Percentiles rank a stretch among this genome's conserved stretches.
Conservation (phyloP, 352 stramenopile genomes). For the Pythium brachiatum region DNA sequence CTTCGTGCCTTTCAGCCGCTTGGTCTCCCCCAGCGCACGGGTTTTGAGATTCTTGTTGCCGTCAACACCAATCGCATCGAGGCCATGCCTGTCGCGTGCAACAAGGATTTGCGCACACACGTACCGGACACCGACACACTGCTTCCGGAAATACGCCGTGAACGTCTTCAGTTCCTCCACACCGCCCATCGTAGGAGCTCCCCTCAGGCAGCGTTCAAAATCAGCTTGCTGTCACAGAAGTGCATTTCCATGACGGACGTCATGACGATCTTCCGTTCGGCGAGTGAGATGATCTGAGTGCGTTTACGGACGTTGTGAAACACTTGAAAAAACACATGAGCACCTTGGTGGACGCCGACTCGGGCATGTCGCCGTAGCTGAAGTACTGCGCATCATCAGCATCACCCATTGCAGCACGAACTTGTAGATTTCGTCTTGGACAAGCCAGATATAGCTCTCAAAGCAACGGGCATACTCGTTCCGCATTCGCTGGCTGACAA, state of each 20-base stretch:
- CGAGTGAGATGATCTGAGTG: neutral
- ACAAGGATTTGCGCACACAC: too few relatives aligned
- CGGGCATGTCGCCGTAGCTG: neutral
- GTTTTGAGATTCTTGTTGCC: too few relatives aligned
- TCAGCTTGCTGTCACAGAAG: neutral
- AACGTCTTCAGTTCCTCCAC: too few relatives aligned
- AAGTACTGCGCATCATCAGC: neutral
- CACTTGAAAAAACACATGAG: constrained; percentile 6
- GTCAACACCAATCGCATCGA: too few relatives aligned
- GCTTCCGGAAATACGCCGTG: too few relatives aligned
- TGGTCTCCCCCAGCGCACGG: too few relatives aligned
- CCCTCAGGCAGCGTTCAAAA: too few relatives aligned
- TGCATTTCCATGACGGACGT: constrained; percentile 3
- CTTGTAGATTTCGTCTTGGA: neutral
- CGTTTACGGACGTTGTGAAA: neutral
- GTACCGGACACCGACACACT: too few relatives aligned
- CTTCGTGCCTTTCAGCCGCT: too few relatives aligned
- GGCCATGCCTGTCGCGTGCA: too few relatives aligned
- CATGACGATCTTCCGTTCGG: neutral
- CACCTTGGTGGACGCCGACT: neutral
- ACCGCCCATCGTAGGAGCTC: too few relatives aligned
- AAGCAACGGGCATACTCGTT: neutral
- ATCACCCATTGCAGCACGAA: neutral
- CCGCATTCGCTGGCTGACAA: neutral
- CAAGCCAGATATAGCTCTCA: neutral